A percentile compares a stretch with the other conserved stretches of the same genome.
phyloP scores from a whole-genome alignment of 129 eudicot species.

The Chrysanthemum lavandulifolium region DNA sequence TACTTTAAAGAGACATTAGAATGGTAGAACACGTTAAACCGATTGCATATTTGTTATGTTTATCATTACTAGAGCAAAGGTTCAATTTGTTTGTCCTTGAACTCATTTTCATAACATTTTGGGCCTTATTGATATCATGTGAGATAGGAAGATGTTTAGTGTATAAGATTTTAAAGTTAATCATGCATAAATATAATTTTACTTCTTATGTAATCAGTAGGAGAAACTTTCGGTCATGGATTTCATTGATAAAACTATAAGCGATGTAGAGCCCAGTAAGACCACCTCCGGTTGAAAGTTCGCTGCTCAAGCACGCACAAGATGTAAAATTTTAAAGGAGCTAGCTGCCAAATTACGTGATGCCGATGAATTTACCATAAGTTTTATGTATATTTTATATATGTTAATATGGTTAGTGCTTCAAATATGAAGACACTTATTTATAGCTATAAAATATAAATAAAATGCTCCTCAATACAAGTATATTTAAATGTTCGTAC shows the following conservation, averaged over 20 bases:
- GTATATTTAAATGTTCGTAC: background rate
- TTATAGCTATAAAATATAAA: background rate
- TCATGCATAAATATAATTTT: background rate
- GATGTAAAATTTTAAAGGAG: conserved; percentile 82
- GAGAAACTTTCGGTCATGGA: conserved; percentile 68
- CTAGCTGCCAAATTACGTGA: conserved; percentile 61
- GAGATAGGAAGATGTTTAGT: no score
- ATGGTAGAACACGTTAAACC: background rate
- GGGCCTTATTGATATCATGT: background rate
- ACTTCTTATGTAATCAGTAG: conserved; percentile 38
- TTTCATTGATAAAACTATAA: conserved; percentile 55
- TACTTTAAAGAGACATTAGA: background rate
- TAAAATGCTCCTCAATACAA: background rate
- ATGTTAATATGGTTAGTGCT: background rate
- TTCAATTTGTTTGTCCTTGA: background rate
- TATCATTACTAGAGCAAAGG: background rate
- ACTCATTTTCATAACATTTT: background rate
- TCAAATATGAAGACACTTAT: background rate
- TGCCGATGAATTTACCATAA: conserved; percentile 83
- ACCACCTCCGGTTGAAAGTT: conserved; percentile 68
- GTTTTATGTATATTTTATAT: conserved; percentile 5
- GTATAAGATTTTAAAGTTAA: no score
- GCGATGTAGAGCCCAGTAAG: conserved; percentile 49
- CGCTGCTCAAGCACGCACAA: conserved; percentile 73
- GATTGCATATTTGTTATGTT: background rate